These are phyloP conservation scores for Marasmius oreades DNA, from an alignment of 1,284 basidiomycete genomes.

Conservation along the genomic window DNA sequence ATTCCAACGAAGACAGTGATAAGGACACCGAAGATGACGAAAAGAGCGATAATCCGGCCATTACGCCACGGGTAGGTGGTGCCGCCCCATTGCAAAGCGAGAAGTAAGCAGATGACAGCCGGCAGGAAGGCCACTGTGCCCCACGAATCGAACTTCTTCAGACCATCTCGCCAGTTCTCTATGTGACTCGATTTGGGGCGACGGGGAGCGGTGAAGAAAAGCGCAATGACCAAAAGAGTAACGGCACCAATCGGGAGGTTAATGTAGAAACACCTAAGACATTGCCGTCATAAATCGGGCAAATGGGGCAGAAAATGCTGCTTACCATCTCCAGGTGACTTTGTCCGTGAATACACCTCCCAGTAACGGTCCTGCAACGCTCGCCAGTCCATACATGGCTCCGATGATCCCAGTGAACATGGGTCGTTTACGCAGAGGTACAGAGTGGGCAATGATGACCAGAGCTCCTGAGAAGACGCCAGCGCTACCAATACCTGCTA, in stretches of 20 bases:
- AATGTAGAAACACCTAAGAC: constrained; percentile 13
- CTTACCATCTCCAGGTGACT: constrained; percentile 11
- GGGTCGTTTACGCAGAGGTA: constrained; percentile 8
- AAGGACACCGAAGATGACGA: constrained; percentile 8
- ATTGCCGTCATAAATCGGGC: too few species aligned
- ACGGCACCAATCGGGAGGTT: constrained; percentile 8
- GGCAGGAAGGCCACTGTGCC: constrained; percentile 6
- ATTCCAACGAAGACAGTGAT: constrained; percentile 3
- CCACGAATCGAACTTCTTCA: constrained; percentile 2
- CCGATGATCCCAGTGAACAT: constrained; percentile 7
- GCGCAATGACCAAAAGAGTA: not conserved
- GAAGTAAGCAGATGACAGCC: constrained; percentile 8
- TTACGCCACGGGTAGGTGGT: constrained; percentile 11
- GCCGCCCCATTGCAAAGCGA: constrained; percentile 15
- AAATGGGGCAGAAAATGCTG: not conserved
- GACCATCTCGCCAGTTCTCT: not conserved
- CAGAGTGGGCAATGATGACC: constrained; percentile 8
- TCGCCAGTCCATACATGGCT: constrained; percentile 10
- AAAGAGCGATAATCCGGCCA: constrained; percentile 14
- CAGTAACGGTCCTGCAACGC: constrained; percentile 11
- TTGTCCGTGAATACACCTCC: constrained; percentile 12
- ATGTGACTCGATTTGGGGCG: not conserved
- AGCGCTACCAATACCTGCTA: constrained; percentile 11
- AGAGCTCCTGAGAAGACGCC: constrained; percentile 8
- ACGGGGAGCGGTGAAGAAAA: not conserved